phyloP scores from a whole-genome alignment of 2,329 filamentous ascomycete species.

The Beauveria sp. region DNA sequence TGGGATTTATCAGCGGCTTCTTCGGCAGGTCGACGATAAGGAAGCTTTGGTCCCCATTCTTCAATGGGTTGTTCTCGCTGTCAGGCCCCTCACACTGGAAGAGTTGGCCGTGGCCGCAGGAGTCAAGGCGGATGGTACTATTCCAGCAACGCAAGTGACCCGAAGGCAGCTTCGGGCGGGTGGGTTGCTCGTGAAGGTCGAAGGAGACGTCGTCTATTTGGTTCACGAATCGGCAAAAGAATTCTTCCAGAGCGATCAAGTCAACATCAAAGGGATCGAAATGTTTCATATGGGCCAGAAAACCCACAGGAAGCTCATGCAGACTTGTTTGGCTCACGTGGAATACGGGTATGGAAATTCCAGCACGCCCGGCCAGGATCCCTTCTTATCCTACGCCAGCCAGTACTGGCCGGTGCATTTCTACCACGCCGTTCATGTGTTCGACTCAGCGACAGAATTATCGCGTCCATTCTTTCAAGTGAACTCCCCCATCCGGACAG shows the following conservation, averaged over 20 bases:
- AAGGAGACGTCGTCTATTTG: neutral
- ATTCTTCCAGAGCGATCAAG: neutral
- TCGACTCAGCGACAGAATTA: neutral
- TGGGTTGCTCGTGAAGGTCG: neutral
- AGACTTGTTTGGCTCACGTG: neutral
- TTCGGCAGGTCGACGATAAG: constrained; percentile 18
- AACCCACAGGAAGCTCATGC: neutral
- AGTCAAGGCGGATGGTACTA: neutral
- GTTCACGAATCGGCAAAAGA: neutral
- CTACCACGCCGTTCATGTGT: too few species aligned
- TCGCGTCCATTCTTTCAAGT: neutral
- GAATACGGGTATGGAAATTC: too few species aligned
- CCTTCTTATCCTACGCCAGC: neutral
- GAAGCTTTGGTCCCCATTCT: constrained; percentile 17
- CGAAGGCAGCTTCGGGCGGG: neutral
- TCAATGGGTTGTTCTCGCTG: constrained; percentile 19
- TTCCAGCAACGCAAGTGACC: too few species aligned
- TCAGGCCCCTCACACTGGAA: constrained; percentile 18
- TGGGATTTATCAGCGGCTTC: constrained; percentile 17
- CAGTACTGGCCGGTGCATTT: neutral
- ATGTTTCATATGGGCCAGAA: neutral
- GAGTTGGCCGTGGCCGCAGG: constrained; percentile 16
- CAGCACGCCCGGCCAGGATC: too few species aligned
- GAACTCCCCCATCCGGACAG: neutral
- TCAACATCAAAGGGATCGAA: neutral